phyloP scores from a whole-genome alignment of 2,329 filamentous ascomycete species.

The Aspergillus transmontanensis region DNA sequence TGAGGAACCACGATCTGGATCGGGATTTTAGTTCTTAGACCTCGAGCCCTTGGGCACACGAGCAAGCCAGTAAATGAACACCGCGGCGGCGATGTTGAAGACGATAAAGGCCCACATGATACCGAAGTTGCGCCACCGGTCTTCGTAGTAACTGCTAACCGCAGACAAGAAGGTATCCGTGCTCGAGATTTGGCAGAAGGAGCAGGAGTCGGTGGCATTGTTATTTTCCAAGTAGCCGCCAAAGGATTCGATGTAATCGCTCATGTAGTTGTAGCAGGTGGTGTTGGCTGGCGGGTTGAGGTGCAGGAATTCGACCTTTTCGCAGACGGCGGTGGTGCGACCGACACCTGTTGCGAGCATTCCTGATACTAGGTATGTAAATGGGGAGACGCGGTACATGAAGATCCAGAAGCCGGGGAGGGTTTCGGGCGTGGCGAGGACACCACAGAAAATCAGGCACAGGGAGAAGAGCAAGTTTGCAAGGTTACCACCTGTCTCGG shows the following conservation, averaged over 20 bases:
- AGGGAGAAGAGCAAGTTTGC: conserved; percentile 63
- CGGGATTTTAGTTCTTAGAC: conserved; percentile 17
- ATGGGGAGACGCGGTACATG: conserved; percentile 71
- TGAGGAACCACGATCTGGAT: too few relatives aligned
- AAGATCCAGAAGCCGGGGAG: conserved; percentile 77
- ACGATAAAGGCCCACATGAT: conserved; percentile 67
- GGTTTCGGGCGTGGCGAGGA: conserved; percentile 54
- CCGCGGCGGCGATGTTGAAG: conserved; percentile 64
- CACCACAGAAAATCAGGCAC: conserved; percentile 60
- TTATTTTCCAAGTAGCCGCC: conserved; percentile 50
- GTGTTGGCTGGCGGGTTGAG: conserved; percentile 56
- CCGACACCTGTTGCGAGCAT: conserved; percentile 45
- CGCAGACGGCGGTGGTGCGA: conserved; percentile 33
- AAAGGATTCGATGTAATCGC: conserved; percentile 37
- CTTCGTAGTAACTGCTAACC: conserved; percentile 46
- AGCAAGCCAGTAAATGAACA: conserved; percentile 65
- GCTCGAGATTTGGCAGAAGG: conserved; percentile 50
- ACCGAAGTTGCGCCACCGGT: conserved; percentile 71
- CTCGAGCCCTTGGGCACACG: conserved; percentile 52
- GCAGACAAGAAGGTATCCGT: conserved; percentile 53
- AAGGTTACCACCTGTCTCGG: conserved; percentile 67
- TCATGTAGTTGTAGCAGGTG: conserved; percentile 61
- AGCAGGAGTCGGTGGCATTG: conserved; percentile 48
- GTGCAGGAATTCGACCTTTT: conserved; percentile 32
- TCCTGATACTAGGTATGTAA: conserved; percentile 62